A percentile compares a stretch with the other conserved stretches of the same genome.
phyloP scores from a whole-genome alignment of 805 yeast genomes.

The Teunomyces panamensis region DNA sequence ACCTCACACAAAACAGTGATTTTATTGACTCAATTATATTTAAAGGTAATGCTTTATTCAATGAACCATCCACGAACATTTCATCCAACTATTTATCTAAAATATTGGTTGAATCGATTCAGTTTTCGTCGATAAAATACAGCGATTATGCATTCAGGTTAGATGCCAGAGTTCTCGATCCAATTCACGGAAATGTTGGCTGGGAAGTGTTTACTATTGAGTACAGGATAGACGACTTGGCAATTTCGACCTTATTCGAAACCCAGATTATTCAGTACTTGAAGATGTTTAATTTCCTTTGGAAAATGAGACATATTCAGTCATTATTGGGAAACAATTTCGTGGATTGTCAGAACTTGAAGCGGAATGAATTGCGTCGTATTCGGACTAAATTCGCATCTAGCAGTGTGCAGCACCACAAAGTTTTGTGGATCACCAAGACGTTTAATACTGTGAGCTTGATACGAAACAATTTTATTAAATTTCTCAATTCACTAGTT shows the following conservation, averaged over 20 bases:
- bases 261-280: slow-evolving; percentile 46
- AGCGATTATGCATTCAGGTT: slow-evolving; percentile 47
- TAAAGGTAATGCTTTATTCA: slow-evolving; percentile 52
- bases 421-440: slow-evolving; percentile 29
- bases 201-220: slow-evolving; percentile 94
- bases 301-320: slow-evolving; percentile 70
- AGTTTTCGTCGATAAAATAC: slow-evolving; percentile 48
- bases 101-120: slow-evolving; percentile 62
- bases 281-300: slow-evolving; percentile 78
- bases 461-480: slow-evolving; percentile 37
- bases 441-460: slow-evolving; percentile 34
- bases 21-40: slow-evolving; percentile 64
- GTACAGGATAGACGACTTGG: slow-evolving; percentile 55
- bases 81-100: slow-evolving; percentile 65
- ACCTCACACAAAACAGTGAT: slow-evolving; percentile 78
- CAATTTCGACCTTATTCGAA: slow-evolving; percentile 44
- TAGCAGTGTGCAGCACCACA: slow-evolving; percentile 11
- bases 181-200: slow-evolving; percentile 69
- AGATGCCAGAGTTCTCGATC: slow-evolving; percentile 80
- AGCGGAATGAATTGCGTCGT: slow-evolving; percentile 22
- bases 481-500: slow-evolving; percentile 40
- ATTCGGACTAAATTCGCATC: slow-evolving; percentile 6
- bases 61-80: slow-evolving; percentile 59
- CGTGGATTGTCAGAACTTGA: slow-evolving; percentile 24
- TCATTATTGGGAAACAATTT: slow-evolving; percentile 43